Percentiles rank a stretch among this genome's conserved stretches.
Conservation (phyloP, 192 early-diverging fungal species). For the Oehlia diaphana region DNA sequence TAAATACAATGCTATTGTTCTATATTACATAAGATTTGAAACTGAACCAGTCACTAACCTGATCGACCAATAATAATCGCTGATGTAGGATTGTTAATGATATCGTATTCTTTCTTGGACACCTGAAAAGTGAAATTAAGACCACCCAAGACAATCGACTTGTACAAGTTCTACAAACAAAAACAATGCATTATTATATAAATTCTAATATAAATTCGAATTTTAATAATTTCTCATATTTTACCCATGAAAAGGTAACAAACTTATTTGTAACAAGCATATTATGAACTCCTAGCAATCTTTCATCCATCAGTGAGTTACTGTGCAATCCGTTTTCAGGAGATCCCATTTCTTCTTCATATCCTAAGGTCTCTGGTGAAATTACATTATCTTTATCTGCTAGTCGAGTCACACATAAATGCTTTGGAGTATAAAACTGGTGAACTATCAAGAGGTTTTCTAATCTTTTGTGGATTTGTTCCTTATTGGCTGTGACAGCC, state of each 20-base stretch:
- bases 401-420: neutral
- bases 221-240: neutral
- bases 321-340: neutral
- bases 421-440: slow-evolving; percentile 2
- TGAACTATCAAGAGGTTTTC: slow-evolving; percentile 9
- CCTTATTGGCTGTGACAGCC: slow-evolving; percentile 5
- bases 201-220: neutral
- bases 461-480: slow-evolving; percentile 4
- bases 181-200: neutral
- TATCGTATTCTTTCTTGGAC: slow-evolving; percentile 14
- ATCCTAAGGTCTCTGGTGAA: neutral
- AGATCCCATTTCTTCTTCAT: neutral
- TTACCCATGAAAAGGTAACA: slow-evolving; percentile 24
- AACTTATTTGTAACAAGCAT: slow-evolving; percentile 28
- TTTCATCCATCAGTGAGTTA: slow-evolving; percentile 4
- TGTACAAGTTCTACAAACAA: slow-evolving; percentile 12
- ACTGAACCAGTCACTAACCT: slow-evolving; percentile 5
- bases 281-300: slow-evolving; percentile 11
- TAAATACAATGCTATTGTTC: no score
- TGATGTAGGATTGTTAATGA: slow-evolving; percentile 21
- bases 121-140: slow-evolving; percentile 21
- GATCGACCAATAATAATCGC: slow-evolving; percentile 24
- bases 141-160: neutral
- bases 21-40: neutral
- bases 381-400: neutral